Conservation (phyloP, 768 basidiomycete genomes). For the Hericium coralloides region DNA sequence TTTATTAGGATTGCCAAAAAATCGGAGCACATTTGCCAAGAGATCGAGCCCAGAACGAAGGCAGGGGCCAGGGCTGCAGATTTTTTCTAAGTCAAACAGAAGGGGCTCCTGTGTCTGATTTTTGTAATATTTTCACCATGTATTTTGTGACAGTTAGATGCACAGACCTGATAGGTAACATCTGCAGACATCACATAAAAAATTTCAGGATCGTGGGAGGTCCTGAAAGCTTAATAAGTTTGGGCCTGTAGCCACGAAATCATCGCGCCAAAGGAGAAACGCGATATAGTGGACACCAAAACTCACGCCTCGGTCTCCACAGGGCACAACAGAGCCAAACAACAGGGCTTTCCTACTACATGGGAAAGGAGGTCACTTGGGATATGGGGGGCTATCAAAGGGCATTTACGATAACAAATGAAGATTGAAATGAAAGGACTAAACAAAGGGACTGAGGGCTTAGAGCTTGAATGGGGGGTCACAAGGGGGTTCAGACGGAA, state of each 20-base stretch:
- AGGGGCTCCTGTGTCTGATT: no score
- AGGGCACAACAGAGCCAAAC: conserved; percentile 19
- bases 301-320: conserved; percentile 20
- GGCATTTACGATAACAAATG: background rate
- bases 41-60: no score
- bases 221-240: background rate
- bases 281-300: conserved; percentile 24
- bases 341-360: conserved; percentile 22
- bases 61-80: no score
- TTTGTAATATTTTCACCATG: no score
- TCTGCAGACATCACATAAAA: background rate
- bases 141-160: no score
- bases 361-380: conserved; percentile 3
- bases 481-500: background rate
- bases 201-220: background rate
- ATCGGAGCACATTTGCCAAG: no score
- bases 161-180: background rate
- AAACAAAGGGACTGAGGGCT: no score
- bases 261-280: conserved; percentile 9
- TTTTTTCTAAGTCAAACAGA: no score
- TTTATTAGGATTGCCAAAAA: no score
- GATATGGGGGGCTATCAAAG: background rate
- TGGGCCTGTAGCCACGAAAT: background rate
- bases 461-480: background rate
- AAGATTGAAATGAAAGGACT: no score